phyloP scores from a whole-genome alignment of 768 basidiomycete species.

The Suillus decipiens region DNA sequence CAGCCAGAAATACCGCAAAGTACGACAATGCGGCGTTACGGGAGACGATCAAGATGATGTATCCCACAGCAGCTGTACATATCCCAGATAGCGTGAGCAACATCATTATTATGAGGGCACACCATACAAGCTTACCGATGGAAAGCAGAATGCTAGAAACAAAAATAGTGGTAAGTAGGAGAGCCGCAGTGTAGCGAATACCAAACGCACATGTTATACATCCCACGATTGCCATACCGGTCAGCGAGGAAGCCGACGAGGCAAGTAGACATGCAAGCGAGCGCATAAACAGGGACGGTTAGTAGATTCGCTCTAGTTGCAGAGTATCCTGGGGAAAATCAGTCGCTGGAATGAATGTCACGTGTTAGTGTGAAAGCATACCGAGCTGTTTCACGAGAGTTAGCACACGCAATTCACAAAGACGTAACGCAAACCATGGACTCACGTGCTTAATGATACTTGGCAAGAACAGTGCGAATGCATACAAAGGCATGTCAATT shows the following conservation, averaged over 20 bases:
- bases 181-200: background rate
- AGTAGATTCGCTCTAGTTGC: conserved; percentile 75
- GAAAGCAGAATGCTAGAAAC: conserved; percentile 25
- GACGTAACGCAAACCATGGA: conserved; percentile 2
- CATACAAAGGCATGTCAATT: conserved; percentile 68
- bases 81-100: conserved; percentile 12
- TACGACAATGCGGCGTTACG: conserved; percentile 66
- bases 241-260: conserved; percentile 65
- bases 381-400: conserved; percentile 37
- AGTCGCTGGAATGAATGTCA: conserved; percentile 6
- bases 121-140: conserved; percentile 23
- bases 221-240: conserved; percentile 57
- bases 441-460: conserved; percentile 73
- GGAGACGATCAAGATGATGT: conserved; percentile 69
- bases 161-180: conserved; percentile 37
- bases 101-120: conserved; percentile 5
- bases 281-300: conserved; percentile 74
- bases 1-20: conserved; percentile 70
- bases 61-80: conserved; percentile 54
- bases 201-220: conserved; percentile 59
- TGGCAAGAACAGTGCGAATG: conserved; percentile 77
- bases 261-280: conserved; percentile 69
- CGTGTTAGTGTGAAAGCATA: conserved; percentile 21
- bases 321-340: conserved; percentile 48
- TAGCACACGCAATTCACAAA: conserved; percentile 7